A percentile compares a stretch with the other conserved stretches of the same genome.
These are phyloP conservation scores for Phytopythium sindhum DNA, from an alignment of 352 stramenopile species.

Conservation along the genomic window DNA sequence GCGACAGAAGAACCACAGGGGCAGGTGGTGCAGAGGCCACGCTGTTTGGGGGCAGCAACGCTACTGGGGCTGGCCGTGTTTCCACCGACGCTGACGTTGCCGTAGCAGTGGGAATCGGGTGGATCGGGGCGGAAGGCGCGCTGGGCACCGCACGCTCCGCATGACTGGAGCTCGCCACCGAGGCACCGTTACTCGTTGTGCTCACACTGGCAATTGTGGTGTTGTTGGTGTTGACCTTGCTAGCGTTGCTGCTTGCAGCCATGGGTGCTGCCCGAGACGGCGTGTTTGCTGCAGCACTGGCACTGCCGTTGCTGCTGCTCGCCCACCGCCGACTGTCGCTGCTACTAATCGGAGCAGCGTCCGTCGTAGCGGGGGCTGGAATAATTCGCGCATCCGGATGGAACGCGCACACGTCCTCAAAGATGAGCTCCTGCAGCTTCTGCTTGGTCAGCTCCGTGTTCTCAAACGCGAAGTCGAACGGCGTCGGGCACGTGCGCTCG, in stretches of 20 bases:
- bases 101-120: neutral
- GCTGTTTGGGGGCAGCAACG: constrained; percentile 28
- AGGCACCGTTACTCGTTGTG: neutral
- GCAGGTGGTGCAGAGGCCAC: constrained; percentile 15
- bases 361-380: constrained; percentile 5
- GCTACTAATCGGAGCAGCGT: constrained; percentile 12
- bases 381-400: constrained; percentile 75
- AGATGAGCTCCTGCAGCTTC: constrained; percentile 90
- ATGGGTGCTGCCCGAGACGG: neutral
- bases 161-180: neutral
- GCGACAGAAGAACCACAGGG: constrained; percentile 11
- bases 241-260: neutral
- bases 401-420: constrained; percentile 88
- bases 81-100: neutral
- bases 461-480: constrained; percentile 87
- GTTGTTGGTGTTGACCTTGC: neutral
- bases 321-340: constrained; percentile 6
- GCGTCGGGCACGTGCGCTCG: constrained; percentile 72
- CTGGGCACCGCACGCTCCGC: neutral
- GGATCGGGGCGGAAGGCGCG: neutral
- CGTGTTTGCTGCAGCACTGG: neutral
- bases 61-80: constrained; percentile 29
- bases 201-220: neutral
- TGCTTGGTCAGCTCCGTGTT: constrained; percentile 88
- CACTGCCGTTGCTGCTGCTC: constrained; percentile 5